A percentile compares a stretch with the other conserved stretches of the same genome.
phyloP scores from a whole-genome alignment of 192 early-diverging fungal species.

The Chytriomyces confervae region DNA sequence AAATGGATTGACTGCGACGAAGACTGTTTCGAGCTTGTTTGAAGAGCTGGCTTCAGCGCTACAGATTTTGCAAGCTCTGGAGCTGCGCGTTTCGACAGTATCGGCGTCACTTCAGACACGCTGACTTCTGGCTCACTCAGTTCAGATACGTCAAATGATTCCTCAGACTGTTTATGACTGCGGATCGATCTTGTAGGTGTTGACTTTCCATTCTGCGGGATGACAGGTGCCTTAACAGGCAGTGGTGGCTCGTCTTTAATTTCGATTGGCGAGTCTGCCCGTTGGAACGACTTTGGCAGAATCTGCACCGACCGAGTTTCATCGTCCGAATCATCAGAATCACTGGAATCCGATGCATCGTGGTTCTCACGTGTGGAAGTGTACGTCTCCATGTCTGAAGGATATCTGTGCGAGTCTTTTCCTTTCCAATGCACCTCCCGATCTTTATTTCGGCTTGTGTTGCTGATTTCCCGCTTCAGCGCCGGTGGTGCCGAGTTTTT shows the following conservation, averaged over 20 bases:
- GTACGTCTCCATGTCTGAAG: background rate
- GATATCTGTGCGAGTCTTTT: background rate
- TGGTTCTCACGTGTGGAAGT: too few relatives aligned
- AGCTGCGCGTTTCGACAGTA: background rate
- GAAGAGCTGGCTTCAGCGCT: conserved; percentile 22
- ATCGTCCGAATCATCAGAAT: background rate
- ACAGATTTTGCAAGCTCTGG: background rate
- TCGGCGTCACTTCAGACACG: background rate
- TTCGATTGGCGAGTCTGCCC: background rate
- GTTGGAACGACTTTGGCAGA: background rate
- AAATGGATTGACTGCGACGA: conserved; percentile 29
- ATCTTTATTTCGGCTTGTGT: background rate
- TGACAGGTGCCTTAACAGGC: background rate
- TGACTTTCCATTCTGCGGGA: background rate
- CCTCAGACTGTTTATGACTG: conserved; percentile 29
- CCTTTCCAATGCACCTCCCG: too few relatives aligned
- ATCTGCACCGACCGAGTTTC: background rate
- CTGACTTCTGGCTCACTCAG: conserved; percentile 22
- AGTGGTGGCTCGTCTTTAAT: background rate
- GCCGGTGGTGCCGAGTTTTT: too few relatives aligned
- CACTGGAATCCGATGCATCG: background rate
- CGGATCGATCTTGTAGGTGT: background rate
- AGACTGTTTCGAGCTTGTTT: background rate
- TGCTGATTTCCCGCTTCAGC: background rate
- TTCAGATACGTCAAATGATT: conserved; percentile 40